Evolutionary conservation across 1,284 basidiomycete genomes (phyloP).

Genomic region (Cryptococcus sp.): DNA sequence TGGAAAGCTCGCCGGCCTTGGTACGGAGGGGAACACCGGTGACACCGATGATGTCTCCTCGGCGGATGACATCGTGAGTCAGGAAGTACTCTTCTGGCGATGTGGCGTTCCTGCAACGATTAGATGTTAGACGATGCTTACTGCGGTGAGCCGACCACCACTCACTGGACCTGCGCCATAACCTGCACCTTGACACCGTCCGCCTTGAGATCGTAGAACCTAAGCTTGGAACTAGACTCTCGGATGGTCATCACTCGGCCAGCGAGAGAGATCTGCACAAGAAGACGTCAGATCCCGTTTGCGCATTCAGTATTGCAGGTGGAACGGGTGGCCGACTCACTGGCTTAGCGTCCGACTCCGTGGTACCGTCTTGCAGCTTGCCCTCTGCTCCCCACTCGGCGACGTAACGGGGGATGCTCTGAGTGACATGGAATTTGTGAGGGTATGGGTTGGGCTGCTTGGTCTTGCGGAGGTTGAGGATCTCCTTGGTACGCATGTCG

Average conservation of each 20-base stretch:
- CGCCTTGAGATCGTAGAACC: constrained; percentile 92
- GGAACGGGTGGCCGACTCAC: constrained; percentile 16
- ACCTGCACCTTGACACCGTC: constrained; percentile 95
- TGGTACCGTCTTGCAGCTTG: constrained; percentile 58
- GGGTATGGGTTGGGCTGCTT: constrained; percentile 93
- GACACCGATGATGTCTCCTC: constrained; percentile 95
- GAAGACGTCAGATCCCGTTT: not conserved
- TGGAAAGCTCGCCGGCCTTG: constrained; percentile 93
- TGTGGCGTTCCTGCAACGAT: constrained; percentile 62
- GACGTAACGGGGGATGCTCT: constrained; percentile 78
- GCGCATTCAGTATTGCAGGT: not conserved
- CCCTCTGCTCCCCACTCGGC: constrained; percentile 72
- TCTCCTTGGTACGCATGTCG: constrained; percentile 85
- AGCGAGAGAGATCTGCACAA: constrained; percentile 63
- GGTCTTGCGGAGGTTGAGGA: constrained; percentile 81
- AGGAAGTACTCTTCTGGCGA: constrained; percentile 66
- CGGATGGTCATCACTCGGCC: constrained; percentile 92
- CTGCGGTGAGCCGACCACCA: constrained; percentile 16
- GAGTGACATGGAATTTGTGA: constrained; percentile 94
- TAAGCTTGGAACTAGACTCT: constrained; percentile 76
- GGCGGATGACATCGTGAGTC: constrained; percentile 83
- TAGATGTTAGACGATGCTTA: not conserved
- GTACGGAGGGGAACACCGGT: constrained; percentile 86
- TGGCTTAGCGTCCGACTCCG: constrained; percentile 29
- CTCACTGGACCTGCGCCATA: constrained; percentile 86